These are phyloP conservation scores for Solanum sejunctum DNA, from an alignment of 257 asterid genomes.

Conservation along the genomic window DNA sequence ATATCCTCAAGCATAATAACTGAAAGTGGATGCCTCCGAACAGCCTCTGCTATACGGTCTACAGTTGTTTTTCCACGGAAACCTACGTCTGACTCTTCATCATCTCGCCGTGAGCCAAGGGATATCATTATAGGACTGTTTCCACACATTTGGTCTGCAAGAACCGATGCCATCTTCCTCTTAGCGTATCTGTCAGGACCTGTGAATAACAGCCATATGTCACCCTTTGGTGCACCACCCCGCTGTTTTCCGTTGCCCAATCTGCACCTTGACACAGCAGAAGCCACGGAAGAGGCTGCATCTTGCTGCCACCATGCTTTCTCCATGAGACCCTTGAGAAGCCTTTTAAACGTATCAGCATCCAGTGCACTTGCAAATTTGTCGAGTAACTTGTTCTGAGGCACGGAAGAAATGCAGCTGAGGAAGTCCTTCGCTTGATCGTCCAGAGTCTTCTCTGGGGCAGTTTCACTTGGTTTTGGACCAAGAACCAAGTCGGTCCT, in stretches of 20 bases:
- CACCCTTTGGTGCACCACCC: constrained; percentile 58
- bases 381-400: constrained; percentile 40
- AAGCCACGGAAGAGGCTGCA: constrained; percentile 68
- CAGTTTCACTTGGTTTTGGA: constrained; percentile 20
- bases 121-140: constrained; percentile 29
- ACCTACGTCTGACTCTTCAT: constrained; percentile 26
- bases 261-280: constrained; percentile 55
- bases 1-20: constrained; percentile 77
- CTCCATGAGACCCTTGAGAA: constrained; percentile 79
- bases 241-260: constrained; percentile 49
- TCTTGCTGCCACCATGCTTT: constrained; percentile 96
- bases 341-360: constrained; percentile 64
- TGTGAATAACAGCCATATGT: constrained; percentile 66
- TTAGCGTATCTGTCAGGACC: constrained; percentile 85
- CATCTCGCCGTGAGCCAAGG: constrained; percentile 48
- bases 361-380: constrained; percentile 50
- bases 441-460: constrained; percentile 21
- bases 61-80: constrained; percentile 67
- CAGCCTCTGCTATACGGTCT: constrained; percentile 77
- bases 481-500: constrained; percentile 88
- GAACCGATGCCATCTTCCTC: constrained; percentile 69
- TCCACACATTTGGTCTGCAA: constrained; percentile 67
- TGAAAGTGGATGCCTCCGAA: constrained; percentile 57
- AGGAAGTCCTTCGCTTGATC: constrained; percentile 49
- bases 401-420: constrained; percentile 54